Conservation (phyloP, 148 eudicot genomes). For the Rhododendron kiyosumense region DNA sequence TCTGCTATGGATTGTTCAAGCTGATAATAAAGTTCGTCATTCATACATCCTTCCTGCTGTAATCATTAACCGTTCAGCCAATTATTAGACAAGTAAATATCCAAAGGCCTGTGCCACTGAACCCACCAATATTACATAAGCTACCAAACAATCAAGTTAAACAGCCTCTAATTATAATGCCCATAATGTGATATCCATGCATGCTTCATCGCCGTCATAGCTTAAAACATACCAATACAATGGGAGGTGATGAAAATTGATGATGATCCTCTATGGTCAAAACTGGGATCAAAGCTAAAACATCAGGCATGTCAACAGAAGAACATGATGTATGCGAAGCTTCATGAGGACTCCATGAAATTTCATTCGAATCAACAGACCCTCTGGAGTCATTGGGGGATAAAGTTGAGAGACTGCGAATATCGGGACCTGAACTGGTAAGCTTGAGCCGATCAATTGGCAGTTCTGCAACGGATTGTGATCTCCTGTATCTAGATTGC, state of each 20-base stretch:
- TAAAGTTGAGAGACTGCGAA: slow-evolving; percentile 15
- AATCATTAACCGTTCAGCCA: neutral
- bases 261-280: slow-evolving; percentile 13
- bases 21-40: slow-evolving; percentile 53
- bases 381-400: slow-evolving; percentile 7
- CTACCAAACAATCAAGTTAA: neutral
- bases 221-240: slow-evolving; percentile 39
- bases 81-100: neutral
- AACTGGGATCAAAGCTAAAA: slow-evolving; percentile 13
- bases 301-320: slow-evolving; percentile 19
- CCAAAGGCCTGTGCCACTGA: neutral
- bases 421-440: neutral
- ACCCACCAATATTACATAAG: neutral
- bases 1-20: slow-evolving; percentile 62
- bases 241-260: slow-evolving; percentile 33
- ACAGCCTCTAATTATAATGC: neutral
- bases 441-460: neutral
- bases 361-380: slow-evolving; percentile 14
- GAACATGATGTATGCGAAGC: slow-evolving; percentile 37
- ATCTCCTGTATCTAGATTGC: slow-evolving; percentile 19
- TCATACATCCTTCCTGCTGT: slow-evolving; percentile 43
- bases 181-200: neutral
- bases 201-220: neutral
- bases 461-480: slow-evolving; percentile 27
- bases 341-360: slow-evolving; percentile 20